These are phyloP conservation scores for Vitis hybrid DNA, from an alignment of 177 flowering plant species.

Conservation along the genomic window DNA sequence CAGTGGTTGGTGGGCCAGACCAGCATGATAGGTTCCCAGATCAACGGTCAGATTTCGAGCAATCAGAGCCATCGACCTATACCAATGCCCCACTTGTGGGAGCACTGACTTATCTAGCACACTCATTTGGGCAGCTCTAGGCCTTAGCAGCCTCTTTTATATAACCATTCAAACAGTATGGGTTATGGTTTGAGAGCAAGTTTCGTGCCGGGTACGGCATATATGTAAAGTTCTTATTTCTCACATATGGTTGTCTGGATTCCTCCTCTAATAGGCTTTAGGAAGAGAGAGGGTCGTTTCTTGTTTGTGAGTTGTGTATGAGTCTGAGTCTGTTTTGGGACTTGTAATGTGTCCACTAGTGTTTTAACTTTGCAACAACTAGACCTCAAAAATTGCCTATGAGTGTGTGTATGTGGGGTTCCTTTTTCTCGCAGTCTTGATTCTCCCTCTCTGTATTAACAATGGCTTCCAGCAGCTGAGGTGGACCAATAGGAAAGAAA, in stretches of 20 bases:
- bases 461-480: no score
- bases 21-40: slow-evolving; percentile 68
- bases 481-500: not conserved
- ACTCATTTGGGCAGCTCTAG: slow-evolving; percentile 85
- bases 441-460: not conserved
- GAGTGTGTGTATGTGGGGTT: no score
- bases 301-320: not conserved
- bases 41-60: slow-evolving; percentile 73
- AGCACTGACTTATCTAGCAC: slow-evolving; percentile 79
- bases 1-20: slow-evolving; percentile 84
- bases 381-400: no score
- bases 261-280: no score
- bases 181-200: no score
- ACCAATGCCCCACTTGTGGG: slow-evolving; percentile 91
- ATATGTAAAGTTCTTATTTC: no score
- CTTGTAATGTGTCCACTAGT: slow-evolving; percentile 18
- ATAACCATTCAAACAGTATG: no score
- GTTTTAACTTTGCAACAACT: slow-evolving; percentile 3
- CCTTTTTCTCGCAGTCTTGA: not conserved
- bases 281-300: not conserved
- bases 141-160: no score
- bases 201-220: not conserved
- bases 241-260: no score
- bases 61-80: slow-evolving; percentile 92
- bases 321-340: slow-evolving; percentile 14